A percentile compares a stretch with the other conserved stretches of the same genome.
phyloP scores from a whole-genome alignment of 2,329 filamentous ascomycete genomes.

The Fonsecaea erecta region DNA sequence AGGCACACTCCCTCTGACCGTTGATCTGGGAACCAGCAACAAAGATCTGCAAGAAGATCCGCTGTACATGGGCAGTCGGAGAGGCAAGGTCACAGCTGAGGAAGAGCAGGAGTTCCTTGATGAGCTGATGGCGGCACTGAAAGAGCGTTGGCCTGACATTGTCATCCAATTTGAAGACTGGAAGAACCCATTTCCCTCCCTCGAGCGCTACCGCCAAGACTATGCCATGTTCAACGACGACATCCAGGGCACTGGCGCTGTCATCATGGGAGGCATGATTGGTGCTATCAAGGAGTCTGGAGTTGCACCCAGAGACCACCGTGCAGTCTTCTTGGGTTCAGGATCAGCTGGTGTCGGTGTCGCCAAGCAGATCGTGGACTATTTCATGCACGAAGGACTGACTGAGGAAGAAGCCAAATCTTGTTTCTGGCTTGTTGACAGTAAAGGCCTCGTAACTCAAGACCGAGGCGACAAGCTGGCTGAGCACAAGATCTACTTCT shows the following conservation, averaged over 20 bases:
- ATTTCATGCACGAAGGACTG: conserved; percentile 90
- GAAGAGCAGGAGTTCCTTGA: conserved; percentile 93
- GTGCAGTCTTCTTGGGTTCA: conserved; percentile 93
- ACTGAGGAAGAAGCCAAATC: conserved; percentile 83
- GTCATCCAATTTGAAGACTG: conserved; percentile 97
- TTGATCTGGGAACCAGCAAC: conserved; percentile 69
- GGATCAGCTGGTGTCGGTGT: conserved; percentile 96
- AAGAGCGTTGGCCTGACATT: conserved; percentile 73
- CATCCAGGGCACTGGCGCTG: conserved; percentile 94
- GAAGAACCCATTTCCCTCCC: conserved; percentile 93
- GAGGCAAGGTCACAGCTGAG: conserved; percentile 75
- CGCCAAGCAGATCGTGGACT: conserved; percentile 95
- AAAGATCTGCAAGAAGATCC: conserved; percentile 72
- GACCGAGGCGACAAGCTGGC: conserved; percentile 94
- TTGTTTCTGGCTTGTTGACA: conserved; percentile 98
- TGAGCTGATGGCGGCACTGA: conserved; percentile 91
- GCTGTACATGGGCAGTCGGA: conserved; percentile 88
- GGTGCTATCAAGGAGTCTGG: conserved; percentile 80
- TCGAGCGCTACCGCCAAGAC: conserved; percentile 83
- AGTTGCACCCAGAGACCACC: conserved; percentile 85
- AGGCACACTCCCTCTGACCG: conserved; percentile 64
- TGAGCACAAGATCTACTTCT: conserved; percentile 78
- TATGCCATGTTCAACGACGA: conserved; percentile 99
- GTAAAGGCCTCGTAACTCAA: conserved; percentile 88
- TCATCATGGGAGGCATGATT: conserved; percentile 83